Evolutionary conservation across 176 grass and related monocot species (phyloP).

Genomic region (Tuctoria greenei): DNA sequence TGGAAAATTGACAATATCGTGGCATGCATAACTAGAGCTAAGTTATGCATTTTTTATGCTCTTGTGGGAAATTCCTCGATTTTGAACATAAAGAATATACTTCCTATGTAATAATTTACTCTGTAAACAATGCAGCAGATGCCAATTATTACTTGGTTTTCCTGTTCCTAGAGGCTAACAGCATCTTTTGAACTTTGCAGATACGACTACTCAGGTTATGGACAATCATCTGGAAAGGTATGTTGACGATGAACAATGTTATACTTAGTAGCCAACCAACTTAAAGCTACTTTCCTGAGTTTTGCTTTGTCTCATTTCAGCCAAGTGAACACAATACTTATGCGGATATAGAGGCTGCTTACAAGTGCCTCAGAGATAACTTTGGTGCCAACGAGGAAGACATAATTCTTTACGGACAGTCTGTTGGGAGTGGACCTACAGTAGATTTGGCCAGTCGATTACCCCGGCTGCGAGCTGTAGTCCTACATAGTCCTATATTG

Average conservation of each 20-base stretch:
- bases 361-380: constrained; percentile 75
- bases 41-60: background rate
- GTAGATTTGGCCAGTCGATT: constrained; percentile 78
- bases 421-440: constrained; percentile 91
- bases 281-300: background rate
- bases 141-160: constrained; percentile 15
- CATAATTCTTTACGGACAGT: constrained; percentile 89
- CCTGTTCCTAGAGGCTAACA: constrained; percentile 39
- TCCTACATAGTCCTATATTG: constrained; percentile 89
- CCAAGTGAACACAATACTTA: constrained; percentile 87
- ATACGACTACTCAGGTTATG: constrained; percentile 97
- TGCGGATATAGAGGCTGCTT: constrained; percentile 88
- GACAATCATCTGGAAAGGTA: constrained; percentile 92
- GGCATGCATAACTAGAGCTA: background rate
- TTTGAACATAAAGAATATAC: background rate
- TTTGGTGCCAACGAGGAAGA: constrained; percentile 87
- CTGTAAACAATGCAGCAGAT: constrained; percentile 2
- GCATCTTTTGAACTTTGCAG: constrained; percentile 45
- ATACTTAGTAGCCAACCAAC: background rate
- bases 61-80: background rate
- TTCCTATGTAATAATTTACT: background rate
- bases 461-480: constrained; percentile 63
- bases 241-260: constrained; percentile 11
- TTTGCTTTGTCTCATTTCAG: constrained; percentile 43
- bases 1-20: background rate